phyloP scores from a whole-genome alignment of 148 eudicot species.

The Persicaria tinctoria region DNA sequence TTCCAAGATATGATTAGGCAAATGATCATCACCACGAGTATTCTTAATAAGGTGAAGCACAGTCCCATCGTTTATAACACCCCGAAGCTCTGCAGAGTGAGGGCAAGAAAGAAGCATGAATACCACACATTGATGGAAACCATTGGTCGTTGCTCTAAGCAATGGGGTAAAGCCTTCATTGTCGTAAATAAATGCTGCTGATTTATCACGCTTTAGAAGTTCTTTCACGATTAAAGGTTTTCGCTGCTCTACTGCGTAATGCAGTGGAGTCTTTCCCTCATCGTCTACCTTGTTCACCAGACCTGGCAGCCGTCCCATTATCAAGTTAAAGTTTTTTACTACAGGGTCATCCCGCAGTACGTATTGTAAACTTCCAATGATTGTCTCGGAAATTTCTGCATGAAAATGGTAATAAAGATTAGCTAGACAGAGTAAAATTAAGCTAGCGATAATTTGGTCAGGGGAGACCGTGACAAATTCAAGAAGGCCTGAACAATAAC shows the following conservation, averaged over 20 bases:
- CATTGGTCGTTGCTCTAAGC: background rate
- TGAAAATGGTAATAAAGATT: no score
- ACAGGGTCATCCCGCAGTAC: no score
- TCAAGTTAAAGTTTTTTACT: no score
- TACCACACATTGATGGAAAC: background rate
- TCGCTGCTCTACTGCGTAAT: background rate
- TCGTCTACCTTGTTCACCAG: background rate
- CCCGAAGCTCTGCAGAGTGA: background rate
- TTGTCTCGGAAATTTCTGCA: no score
- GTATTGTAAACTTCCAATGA: no score
- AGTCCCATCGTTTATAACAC: background rate
- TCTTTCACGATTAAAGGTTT: background rate
- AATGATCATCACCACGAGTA: no score
- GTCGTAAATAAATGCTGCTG: background rate
- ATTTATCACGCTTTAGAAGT: background rate
- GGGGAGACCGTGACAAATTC: no score
- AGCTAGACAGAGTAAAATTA: no score
- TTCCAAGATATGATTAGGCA: no score
- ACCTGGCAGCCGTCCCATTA: background rate
- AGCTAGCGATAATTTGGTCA: no score
- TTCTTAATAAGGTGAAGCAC: background rate
- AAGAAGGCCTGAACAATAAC: no score
- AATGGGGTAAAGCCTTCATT: background rate
- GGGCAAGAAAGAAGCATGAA: background rate
- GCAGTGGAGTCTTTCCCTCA: background rate